Base-by-base conservation (phyloP, 495 filamentous ascomycete genomes). In the Apiosordaria backusii region DNA sequence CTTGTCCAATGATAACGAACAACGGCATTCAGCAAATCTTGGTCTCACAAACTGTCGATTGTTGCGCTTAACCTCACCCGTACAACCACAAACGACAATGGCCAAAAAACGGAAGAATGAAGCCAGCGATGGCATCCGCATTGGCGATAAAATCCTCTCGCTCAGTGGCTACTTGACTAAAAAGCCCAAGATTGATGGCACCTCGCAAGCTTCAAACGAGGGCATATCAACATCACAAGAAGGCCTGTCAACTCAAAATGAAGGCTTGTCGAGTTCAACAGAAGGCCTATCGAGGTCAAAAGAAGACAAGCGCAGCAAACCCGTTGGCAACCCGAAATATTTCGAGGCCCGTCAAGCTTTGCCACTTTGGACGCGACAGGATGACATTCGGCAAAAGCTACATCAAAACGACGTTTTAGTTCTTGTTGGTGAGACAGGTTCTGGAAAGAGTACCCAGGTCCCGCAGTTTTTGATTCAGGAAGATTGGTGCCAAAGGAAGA, bases 401-500 rank as follows among this genome's bases (percentile, higher is more conserved):
- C 81, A 80, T 16, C 75, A 88, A 9, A 87, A 90, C 54, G 86
- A 97, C 74, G 85, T 97, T 23, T 82, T 98, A 62, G 80, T 99
- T 0, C 79, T 99, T 27, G 88, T 94, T 23, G 96, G 96, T 77
- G 93, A 97, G 71, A 99, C 96, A 1, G 96, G 96, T 75, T 93
- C 90, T 45, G 96, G 96, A 71, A 99, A 99, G 79, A 93, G 89
- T 81, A 99, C 96, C 0, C 96, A 99, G 75, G 89, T 97, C 13
- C 94, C 93, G 0, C 96, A 98, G 68, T 97, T 96, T 57, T 79
- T 99, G 18, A 83, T 88, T 50, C 80, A 89, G 5, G 90, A 97
- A 68, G 76, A 83, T 22, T 98, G 94, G 91, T 94, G 90, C 73
- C 85, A 82, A 59, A 82, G 81, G 65, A 81, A 79, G 57, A 84